Evolutionary conservation across 2,329 filamentous ascomycete species (phyloP).

Genomic region (Venturia oleaginea): DNA sequence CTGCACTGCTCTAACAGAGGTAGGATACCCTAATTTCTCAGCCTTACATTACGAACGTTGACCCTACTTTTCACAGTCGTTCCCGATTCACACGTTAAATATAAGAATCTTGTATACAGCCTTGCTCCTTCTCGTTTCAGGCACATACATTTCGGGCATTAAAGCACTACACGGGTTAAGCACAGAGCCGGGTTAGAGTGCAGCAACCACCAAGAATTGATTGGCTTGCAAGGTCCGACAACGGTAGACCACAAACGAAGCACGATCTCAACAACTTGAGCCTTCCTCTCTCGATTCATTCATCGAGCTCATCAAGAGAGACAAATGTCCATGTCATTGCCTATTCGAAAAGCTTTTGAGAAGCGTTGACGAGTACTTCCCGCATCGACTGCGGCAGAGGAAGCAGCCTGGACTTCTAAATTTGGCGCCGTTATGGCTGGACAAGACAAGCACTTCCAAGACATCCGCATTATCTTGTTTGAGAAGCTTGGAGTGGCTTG

Average conservation of each 20-base stretch:
- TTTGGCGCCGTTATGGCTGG: background rate
- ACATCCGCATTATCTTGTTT: background rate
- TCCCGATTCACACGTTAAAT: background rate
- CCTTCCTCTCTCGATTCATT: background rate
- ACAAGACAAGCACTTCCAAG: background rate
- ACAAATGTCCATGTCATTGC: background rate
- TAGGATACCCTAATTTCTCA: background rate
- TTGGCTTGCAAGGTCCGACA: background rate
- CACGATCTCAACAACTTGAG: too few relatives aligned
- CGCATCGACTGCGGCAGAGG: background rate
- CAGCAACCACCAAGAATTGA: background rate
- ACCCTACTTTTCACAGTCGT: background rate
- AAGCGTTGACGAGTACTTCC: background rate
- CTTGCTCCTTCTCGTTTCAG: background rate
- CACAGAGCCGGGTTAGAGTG: background rate
- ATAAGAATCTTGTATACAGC: background rate
- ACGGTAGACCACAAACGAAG: background rate
- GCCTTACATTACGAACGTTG: background rate
- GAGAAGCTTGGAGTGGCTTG: background rate
- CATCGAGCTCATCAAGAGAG: background rate
- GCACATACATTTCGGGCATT: background rate
- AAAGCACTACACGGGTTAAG: background rate
- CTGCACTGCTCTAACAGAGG: background rate
- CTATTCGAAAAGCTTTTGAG: background rate
- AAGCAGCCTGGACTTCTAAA: background rate